Percentiles rank a stretch among this genome's conserved stretches.
Conservation (phyloP, 2,329 filamentous ascomycete genomes). For the Botryotinia globosa region DNA sequence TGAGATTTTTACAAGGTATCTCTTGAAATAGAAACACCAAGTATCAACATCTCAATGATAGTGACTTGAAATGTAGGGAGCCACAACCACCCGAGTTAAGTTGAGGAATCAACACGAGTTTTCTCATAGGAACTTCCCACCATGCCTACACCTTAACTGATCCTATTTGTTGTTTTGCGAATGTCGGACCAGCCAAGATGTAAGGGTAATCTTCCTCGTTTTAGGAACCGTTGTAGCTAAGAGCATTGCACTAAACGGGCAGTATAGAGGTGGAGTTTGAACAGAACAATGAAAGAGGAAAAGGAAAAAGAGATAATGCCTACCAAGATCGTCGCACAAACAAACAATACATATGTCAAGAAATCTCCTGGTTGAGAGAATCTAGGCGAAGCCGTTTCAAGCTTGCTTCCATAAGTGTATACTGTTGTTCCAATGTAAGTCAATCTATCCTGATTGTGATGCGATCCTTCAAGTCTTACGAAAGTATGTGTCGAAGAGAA, state of each 20-base stretch:
- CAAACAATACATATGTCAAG: constrained; percentile 63
- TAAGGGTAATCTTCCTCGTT: constrained; percentile 58
- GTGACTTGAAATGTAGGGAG: constrained; percentile 39
- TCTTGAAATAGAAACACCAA: constrained; percentile 22
- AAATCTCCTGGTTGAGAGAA: constrained; percentile 64
- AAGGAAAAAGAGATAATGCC: constrained; percentile 40
- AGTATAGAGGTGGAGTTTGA: constrained; percentile 58
- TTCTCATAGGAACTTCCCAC: constrained; percentile 54
- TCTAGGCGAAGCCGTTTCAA: constrained; percentile 59
- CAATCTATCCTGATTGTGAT: constrained; percentile 18
- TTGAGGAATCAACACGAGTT: constrained; percentile 44
- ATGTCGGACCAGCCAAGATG: constrained; percentile 51
- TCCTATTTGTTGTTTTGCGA: constrained; percentile 50
- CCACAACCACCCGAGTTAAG: constrained; percentile 40
- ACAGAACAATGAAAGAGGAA: constrained; percentile 22
- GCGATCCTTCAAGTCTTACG: constrained; percentile 43
- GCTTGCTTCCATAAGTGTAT: constrained; percentile 62
- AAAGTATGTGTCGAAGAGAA: constrained; percentile 69
- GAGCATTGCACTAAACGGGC: constrained; percentile 51
- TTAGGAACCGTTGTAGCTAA: constrained; percentile 60
- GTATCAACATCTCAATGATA: constrained; percentile 23
- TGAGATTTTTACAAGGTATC: constrained; percentile 30
- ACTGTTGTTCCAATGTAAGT: constrained; percentile 44
- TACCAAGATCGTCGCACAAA: constrained; percentile 61
- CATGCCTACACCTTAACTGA: constrained; percentile 54